Percentiles rank a stretch among this genome's conserved stretches.
phyloP scores from a whole-genome alignment of 495 filamentous ascomycete species.

The Aspergillus nidulans region DNA sequence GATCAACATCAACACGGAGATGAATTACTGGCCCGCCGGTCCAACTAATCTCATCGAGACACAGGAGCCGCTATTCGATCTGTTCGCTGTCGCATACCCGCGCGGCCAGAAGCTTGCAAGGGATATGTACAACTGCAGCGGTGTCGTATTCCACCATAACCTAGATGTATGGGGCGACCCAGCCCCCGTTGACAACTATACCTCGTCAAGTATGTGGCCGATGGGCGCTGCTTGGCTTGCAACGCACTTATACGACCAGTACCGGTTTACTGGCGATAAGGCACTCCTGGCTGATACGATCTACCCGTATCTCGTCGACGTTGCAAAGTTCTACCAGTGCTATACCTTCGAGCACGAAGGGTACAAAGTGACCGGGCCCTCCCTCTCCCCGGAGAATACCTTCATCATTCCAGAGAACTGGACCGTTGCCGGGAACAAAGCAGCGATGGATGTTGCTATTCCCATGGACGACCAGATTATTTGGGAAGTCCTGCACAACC shows the following conservation, averaged over 20 bases:
- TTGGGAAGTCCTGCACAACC: neutral
- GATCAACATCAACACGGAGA: conserved; percentile 10
- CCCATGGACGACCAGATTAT: conserved; percentile 9
- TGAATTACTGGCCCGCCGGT: conserved; percentile 11
- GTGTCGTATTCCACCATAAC: conserved; percentile 6
- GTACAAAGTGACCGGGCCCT: conserved; percentile 4
- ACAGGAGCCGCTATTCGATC: conserved; percentile 3
- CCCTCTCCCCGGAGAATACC: conserved; percentile 7
- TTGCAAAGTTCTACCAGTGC: conserved; percentile 4
- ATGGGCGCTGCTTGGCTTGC: conserved; percentile 7
- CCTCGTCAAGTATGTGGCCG: conserved; percentile 8
- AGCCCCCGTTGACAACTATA: conserved; percentile 5
- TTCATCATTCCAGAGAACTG: conserved; percentile 1
- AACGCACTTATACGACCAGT: conserved; percentile 5
- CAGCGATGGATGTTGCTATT: conserved; percentile 1
- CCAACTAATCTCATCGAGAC: conserved; percentile 5
- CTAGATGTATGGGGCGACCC: conserved; percentile 9
- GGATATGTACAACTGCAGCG: conserved; percentile 5
- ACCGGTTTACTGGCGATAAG: conserved; percentile 5
- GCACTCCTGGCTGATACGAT: neutral
- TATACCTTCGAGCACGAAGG: conserved; percentile 6
- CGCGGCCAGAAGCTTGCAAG: neutral
- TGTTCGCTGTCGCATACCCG: neutral
- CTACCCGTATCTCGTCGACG: conserved; percentile 1
- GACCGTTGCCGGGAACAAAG: neutral